Conservation (phyloP, 2,329 filamentous ascomycete species). For the Fusarium nurragi region DNA sequence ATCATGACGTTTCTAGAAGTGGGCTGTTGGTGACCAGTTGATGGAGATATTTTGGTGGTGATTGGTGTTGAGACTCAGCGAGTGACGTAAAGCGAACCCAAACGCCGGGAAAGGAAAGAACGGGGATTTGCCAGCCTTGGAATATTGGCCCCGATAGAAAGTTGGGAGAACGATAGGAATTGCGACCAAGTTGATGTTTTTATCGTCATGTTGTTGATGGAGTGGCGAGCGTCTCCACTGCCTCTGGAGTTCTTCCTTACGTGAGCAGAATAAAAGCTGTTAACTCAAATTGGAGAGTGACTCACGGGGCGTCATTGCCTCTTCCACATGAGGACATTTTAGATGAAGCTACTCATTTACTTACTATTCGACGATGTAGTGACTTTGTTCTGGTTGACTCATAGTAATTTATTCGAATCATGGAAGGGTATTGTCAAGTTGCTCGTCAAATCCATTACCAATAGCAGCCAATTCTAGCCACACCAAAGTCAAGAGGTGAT, state of each 20-base stretch:
- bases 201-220: conserved; percentile 26
- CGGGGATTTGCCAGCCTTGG: neutral
- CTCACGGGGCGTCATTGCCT: conserved; percentile 28
- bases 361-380: neutral
- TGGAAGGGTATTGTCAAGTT: neutral
- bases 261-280: conserved; percentile 28
- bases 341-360: neutral
- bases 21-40: conserved; percentile 2
- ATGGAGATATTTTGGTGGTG: conserved; percentile 10
- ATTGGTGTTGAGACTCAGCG: neutral
- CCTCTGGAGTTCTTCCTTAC: conserved; percentile 20
- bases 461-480: neutral
- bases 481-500: neutral
- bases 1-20: conserved; percentile 49
- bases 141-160: neutral
- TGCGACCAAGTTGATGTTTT: conserved; percentile 16
- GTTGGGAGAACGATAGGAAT: neutral
- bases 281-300: conserved; percentile 29
- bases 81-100: conserved; percentile 12
- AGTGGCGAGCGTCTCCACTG: conserved; percentile 35
- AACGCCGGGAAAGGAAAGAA: conserved; percentile 21
- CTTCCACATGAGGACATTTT: neutral
- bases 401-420: neutral
- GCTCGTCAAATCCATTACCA: neutral
- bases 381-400: conserved; percentile 14